Base-by-base conservation (phyloP, 2,329 filamentous ascomycete species). In the Zarea fungicola region DNA sequence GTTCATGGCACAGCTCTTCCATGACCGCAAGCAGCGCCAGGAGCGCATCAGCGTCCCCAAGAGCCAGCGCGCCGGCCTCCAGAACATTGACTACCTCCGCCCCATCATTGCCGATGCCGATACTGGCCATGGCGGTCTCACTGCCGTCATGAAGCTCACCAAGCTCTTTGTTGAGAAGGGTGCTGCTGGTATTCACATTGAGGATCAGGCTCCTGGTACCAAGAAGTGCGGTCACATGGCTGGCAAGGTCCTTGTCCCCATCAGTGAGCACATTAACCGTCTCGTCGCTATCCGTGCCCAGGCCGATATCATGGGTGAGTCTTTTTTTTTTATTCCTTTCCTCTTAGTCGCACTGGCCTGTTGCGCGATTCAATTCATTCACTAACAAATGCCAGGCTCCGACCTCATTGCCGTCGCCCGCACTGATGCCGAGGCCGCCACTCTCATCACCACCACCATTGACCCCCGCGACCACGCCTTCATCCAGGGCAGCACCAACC, bases 151-250 rank as follows among this genome's bases (percentile, higher is more conserved):
- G 93, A 99, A 97, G 79, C 83, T 99, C 60, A 97, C 93, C 56
- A 96, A 96, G 78, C 81, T 97, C 50, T 97, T 99, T 68, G 74
- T 97, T 56, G 93, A 99, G 76, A 90, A 91, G 70, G 93, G 93
- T 60, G 93, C 93, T 39, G 93, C 93, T 35, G 93, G 93, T 57
- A 96, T 99, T 62, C 93, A 99, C 72, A 96, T 99, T 59, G 93
- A 99, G 72, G 93, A 99, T 67, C 93, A 97, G 72, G 92, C 93
- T 4, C 92, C 93, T 3, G 93, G 93, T 48, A 97, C 93, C 42
- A 99, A 99, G 82, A 99, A 99, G 81, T 99, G 93, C 68, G 93
- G 93, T 55, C 93, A 97, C 74, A 97, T 97, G 93, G 93, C 93
- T 57, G 93, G 93, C 63, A 97, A 97, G 75, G 93, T 97, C 36